These are phyloP conservation scores for Calonectria honghensis DNA, from an alignment of 2,329 filamentous ascomycete genomes.

Conservation along the genomic window DNA sequence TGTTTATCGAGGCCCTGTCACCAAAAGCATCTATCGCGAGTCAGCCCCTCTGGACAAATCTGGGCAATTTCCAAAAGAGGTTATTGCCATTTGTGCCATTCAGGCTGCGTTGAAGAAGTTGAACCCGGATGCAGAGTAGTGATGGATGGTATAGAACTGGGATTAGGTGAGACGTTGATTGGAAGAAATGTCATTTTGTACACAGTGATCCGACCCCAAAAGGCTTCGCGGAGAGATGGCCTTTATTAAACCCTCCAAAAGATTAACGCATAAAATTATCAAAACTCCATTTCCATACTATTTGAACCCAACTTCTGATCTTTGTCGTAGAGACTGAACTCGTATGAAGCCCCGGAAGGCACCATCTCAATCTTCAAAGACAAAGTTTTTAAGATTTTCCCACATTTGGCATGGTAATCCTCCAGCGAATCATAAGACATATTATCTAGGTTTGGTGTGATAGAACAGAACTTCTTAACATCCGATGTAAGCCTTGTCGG, in stretches of 20 bases:
- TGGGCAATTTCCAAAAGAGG: background rate
- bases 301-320: background rate
- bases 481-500: background rate
- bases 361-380: background rate
- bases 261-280: background rate
- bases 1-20: background rate
- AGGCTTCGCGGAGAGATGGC: too few relatives aligned
- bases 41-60: too few relatives aligned
- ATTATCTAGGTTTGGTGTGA: background rate
- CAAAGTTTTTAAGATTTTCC: background rate
- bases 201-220: background rate
- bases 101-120: background rate
- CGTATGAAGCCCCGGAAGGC: background rate
- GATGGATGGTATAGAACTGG: background rate
- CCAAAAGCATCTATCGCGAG: background rate
- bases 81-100: background rate
- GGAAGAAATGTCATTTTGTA: background rate
- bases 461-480: background rate
- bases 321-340: background rate
- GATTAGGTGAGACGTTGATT: background rate
- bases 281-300: background rate
- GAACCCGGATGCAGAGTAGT: background rate
- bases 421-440: background rate
- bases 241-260: too few relatives aligned
- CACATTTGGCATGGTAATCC: background rate